Evolutionary conservation across 805 yeast species (phyloP).

Genomic region (Candida yuanshanica): DNA sequence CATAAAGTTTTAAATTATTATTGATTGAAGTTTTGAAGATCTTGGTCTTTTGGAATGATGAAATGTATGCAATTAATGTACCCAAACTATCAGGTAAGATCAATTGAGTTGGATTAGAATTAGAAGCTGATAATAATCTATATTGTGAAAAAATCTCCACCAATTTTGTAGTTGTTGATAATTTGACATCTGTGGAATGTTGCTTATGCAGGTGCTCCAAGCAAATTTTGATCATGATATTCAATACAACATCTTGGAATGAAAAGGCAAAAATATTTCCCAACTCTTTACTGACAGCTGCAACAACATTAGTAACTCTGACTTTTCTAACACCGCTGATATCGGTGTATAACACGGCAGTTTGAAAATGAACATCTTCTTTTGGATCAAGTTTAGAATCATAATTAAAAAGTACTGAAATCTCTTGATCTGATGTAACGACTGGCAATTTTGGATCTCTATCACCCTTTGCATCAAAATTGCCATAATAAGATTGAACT

Average conservation of each 20-base stretch:
- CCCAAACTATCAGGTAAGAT: conserved; percentile 78
- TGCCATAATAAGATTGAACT: conserved; percentile 69
- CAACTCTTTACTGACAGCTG: conserved; percentile 71
- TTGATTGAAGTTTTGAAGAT: conserved; percentile 43
- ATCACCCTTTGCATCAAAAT: conserved; percentile 32
- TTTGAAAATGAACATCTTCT: conserved; percentile 84
- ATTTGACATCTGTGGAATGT: conserved; percentile 43
- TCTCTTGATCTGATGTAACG: conserved; percentile 53
- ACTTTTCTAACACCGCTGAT: conserved; percentile 72
- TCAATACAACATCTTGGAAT: conserved; percentile 64
- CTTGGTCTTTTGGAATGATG: conserved; percentile 64
- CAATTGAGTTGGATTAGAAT: conserved; percentile 52
- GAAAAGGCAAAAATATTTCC: conserved; percentile 72
- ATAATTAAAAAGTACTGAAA: conserved; percentile 67
- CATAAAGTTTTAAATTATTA: conserved; percentile 61
- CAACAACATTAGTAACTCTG: conserved; percentile 78
- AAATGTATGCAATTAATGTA: conserved; percentile 59
- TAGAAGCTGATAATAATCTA: conserved; percentile 38
- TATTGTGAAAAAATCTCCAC: conserved; percentile 56
- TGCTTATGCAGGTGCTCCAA: conserved; percentile 33
- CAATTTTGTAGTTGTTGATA: conserved; percentile 46
- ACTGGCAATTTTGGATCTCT: conserved; percentile 70
- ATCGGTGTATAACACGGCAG: conserved; percentile 82
- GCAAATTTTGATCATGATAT: conserved; percentile 48
- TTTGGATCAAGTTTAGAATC: conserved; percentile 69